Percentiles rank a stretch among this genome's conserved stretches.
Conservation (phyloP, 345 rosid species). For the Eutrema yunnanense region DNA sequence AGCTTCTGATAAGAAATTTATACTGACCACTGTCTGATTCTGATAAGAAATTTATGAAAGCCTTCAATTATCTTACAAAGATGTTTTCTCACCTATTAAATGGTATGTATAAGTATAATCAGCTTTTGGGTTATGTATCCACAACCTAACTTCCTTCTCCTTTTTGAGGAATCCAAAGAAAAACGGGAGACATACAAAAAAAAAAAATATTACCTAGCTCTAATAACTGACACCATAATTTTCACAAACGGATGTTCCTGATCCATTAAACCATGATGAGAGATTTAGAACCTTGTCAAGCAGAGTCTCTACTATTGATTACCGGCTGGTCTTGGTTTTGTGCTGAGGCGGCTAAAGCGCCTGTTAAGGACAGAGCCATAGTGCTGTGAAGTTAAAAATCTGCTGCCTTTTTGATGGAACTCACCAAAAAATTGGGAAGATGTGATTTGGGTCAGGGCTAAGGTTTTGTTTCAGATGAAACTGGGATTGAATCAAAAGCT, state of each 20-base stretch:
- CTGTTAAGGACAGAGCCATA: not conserved
- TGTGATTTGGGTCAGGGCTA: not conserved
- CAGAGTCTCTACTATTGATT: conserved; percentile 5
- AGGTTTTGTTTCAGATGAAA: conserved; percentile 28
- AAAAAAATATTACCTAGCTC: not conserved
- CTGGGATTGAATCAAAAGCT: conserved; percentile 38
- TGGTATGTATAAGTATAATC: conserved; percentile 20
- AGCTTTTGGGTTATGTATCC: conserved; percentile 16
- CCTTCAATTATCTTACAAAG: conserved; percentile 20
- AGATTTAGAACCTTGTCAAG: conserved; percentile 19
- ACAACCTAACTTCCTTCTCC: conserved; percentile 16
- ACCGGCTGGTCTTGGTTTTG: not conserved
- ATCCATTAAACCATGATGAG: conserved; percentile 3
- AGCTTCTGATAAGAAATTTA: not conserved
- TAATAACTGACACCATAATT: conserved; percentile 4
- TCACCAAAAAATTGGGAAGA: not conserved
- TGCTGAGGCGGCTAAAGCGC: conserved; percentile 12
- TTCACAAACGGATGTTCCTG: conserved; percentile 17
- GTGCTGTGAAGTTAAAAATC: conserved; percentile 9
- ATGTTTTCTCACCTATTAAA: conserved; percentile 3
- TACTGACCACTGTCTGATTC: not conserved
- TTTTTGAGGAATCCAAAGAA: not conserved
- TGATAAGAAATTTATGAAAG: not conserved
- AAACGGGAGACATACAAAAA: not conserved
- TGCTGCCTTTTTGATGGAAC: conserved; percentile 3